phyloP scores from a whole-genome alignment of 345 rosid species.

The Heritiera littoralis region DNA sequence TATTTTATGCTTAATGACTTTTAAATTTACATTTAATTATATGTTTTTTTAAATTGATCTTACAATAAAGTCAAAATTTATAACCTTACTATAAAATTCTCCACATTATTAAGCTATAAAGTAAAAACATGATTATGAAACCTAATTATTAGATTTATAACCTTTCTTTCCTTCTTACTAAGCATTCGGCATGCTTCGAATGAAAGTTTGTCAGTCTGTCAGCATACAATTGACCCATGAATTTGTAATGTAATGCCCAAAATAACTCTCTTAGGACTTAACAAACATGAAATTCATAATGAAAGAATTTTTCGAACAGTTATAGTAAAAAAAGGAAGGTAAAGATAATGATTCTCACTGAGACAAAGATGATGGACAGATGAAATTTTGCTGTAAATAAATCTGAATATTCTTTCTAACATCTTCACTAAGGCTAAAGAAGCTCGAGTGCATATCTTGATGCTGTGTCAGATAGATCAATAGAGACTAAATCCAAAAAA shows the following conservation, averaged over 20 bases:
- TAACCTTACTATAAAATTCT: too few species aligned
- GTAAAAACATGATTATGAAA: too few species aligned
- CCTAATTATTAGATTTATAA: too few species aligned
- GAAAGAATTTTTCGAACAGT: neutral
- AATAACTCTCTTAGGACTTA: neutral
- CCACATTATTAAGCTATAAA: too few species aligned
- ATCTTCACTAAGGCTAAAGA: slow-evolving; percentile 25
- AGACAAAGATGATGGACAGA: neutral
- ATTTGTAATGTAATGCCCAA: neutral
- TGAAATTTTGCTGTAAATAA: slow-evolving; percentile 11
- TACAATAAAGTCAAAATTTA: too few species aligned
- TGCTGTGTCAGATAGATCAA: slow-evolving; percentile 31
- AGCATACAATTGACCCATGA: neutral
- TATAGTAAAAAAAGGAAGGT: slow-evolving; percentile 7
- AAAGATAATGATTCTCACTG: neutral
- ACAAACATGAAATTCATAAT: neutral
- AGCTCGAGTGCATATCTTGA: slow-evolving; percentile 22
- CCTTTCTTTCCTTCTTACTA: too few species aligned
- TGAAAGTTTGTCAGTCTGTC: too few species aligned
- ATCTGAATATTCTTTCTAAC: slow-evolving; percentile 27
- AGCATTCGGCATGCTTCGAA: too few species aligned
- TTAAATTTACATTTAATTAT: too few species aligned
- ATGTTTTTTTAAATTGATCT: too few species aligned
- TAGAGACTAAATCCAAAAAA: slow-evolving; percentile 85
- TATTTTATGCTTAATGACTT: too few species aligned